These are phyloP conservation scores for Pythium monospermum DNA, from an alignment of 352 stramenopile genomes.

Conservation along the genomic window DNA sequence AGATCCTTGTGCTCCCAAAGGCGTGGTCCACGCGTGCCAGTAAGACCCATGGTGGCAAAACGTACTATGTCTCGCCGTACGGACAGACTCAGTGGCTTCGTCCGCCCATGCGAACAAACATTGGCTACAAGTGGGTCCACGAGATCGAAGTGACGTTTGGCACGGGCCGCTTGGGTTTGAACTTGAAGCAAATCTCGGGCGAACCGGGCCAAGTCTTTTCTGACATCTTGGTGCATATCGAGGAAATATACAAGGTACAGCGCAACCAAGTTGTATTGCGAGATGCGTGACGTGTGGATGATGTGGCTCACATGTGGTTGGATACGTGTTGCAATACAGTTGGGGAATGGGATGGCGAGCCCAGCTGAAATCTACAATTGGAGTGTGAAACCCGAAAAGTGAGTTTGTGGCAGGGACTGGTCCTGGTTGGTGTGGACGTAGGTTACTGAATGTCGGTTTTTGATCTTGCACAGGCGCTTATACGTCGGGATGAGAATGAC, in stretches of 20 bases:
- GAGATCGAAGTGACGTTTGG: constrained; percentile 84
- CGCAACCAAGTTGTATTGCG: too few relatives aligned
- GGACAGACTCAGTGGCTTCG: constrained; percentile 82
- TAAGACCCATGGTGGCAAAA: constrained; percentile 80
- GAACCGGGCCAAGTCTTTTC: constrained; percentile 67
- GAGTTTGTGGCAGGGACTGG: neutral
- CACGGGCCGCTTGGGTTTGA: constrained; percentile 66
- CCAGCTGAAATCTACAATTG: constrained; percentile 89
- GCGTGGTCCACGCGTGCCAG: constrained; percentile 76
- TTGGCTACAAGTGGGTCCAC: constrained; percentile 78
- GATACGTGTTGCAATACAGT: constrained; percentile 16
- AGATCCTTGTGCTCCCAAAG: constrained; percentile 71
- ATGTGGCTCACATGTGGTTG: neutral
- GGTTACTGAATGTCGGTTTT: neutral
- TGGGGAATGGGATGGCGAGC: constrained; percentile 74
- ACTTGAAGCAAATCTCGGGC: constrained; percentile 77
- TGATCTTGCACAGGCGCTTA: constrained; percentile 34
- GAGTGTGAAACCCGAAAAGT: constrained; percentile 86
- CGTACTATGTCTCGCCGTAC: constrained; percentile 83
- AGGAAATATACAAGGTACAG: constrained; percentile 78
- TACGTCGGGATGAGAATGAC: constrained; percentile 79
- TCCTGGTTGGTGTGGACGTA: neutral
- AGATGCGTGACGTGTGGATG: too few relatives aligned
- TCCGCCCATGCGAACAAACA: constrained; percentile 62
- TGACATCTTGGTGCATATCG: constrained; percentile 74